Percentiles rank a stretch among this genome's conserved stretches.
These are phyloP conservation scores for Trichoderma sp. DNA, from an alignment of 2,329 filamentous ascomycete species.

Conservation along the genomic window DNA sequence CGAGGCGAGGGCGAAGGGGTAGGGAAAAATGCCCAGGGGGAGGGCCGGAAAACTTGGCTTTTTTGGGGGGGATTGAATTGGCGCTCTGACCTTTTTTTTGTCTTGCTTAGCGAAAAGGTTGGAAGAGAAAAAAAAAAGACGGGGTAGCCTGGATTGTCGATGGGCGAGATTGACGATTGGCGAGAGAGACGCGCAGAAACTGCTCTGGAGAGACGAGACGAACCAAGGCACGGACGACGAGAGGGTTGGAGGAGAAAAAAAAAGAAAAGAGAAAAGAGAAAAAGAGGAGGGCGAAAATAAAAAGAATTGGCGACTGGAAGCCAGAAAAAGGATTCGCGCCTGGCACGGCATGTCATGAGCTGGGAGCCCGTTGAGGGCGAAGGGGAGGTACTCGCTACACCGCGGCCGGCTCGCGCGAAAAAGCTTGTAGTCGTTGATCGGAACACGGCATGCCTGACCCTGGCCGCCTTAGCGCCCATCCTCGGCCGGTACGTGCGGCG, in stretches of 20 bases:
- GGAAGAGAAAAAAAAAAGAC: conserved; percentile 4
- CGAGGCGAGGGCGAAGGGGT: conserved; percentile 11
- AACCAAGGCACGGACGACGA: conserved; percentile 22
- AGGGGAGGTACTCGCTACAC: conserved; percentile 3
- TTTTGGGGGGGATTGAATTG: not conserved
- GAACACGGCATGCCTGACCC: conserved; percentile 26
- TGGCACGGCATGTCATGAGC: not conserved
- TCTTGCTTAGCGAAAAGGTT: not conserved
- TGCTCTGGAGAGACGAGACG: conserved; percentile 14
- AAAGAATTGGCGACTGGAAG: conserved; percentile 7
- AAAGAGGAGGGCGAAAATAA: not conserved
- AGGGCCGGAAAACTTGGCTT: conserved; percentile 5
- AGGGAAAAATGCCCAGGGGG: not conserved
- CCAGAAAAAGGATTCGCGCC: conserved; percentile 18
- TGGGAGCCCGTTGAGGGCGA: not conserved
- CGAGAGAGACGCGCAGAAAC: not conserved
- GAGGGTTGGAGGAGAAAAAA: conserved; percentile 4
- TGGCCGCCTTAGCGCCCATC: conserved; percentile 14
- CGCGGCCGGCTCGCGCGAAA: conserved; percentile 3
- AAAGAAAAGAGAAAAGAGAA: conserved; percentile 12
- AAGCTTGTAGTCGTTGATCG: conserved; percentile 22
- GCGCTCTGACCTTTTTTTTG: conserved; percentile 23
- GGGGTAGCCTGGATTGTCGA: conserved; percentile 20
- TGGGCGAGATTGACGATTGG: conserved; percentile 14
- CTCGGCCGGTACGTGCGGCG: conserved; percentile 25